phyloP scores from a whole-genome alignment of 2,329 filamentous ascomycete genomes.

The Sporothrix phasma region DNA sequence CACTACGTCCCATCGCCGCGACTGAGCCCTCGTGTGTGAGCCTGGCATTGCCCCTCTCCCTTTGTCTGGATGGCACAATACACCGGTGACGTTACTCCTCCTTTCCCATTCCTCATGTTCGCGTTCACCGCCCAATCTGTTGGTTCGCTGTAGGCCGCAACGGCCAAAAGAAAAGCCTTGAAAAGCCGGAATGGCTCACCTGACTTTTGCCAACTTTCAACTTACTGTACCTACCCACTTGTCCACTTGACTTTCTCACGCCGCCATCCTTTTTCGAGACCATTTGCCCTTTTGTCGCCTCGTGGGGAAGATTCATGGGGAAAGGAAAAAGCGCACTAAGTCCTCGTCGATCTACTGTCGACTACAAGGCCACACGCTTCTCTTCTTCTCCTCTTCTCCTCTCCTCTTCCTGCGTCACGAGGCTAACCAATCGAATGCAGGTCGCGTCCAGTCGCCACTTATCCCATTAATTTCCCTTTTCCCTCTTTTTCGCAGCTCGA shows the following conservation, averaged over 20 bases:
- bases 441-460: slow-evolving; percentile 19
- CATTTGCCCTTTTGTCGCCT: not conserved
- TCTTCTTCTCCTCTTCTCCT: not conserved
- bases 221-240: not conserved
- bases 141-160: not conserved
- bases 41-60: not conserved
- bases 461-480: slow-evolving; percentile 9
- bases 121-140: slow-evolving; percentile 14
- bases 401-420: slow-evolving; percentile 17
- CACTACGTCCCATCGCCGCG: not conserved
- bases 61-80: not conserved
- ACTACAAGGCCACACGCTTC: slow-evolving; percentile 5
- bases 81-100: not conserved
- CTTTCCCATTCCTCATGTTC: not conserved
- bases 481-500: slow-evolving; percentile 1
- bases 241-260: not conserved
- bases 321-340: not conserved
- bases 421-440: slow-evolving; percentile 21
- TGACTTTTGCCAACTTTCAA: too few species aligned
- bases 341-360: not conserved
- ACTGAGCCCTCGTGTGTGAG: not conserved
- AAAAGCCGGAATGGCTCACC: slow-evolving; percentile 5
- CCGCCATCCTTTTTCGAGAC: not conserved
- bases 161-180: not conserved
- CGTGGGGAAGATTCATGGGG: not conserved